Evolutionary conservation across 805 yeast genomes (phyloP).

Genomic region (Lachancea sp.): DNA sequence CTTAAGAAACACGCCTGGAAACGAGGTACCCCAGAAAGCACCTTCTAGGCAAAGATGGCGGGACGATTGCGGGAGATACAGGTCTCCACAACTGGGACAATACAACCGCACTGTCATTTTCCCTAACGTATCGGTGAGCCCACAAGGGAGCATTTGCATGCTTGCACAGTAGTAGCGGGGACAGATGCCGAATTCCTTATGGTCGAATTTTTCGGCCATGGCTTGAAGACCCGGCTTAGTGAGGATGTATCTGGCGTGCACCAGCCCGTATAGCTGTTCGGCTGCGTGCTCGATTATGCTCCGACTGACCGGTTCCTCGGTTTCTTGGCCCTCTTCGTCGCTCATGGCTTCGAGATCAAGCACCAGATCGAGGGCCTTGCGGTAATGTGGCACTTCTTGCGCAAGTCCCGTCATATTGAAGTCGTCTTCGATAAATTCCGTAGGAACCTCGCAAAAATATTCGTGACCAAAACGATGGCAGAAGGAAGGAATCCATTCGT

Average conservation of each 20-base stretch:
- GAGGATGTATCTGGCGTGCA: constrained; percentile 85
- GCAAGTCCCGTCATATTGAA: constrained; percentile 89
- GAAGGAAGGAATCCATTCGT: constrained; percentile 78
- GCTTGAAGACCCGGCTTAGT: constrained; percentile 85
- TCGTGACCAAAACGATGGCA: constrained; percentile 79
- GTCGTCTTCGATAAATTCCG: constrained; percentile 92
- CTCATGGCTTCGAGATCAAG: constrained; percentile 65
- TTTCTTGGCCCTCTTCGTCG: constrained; percentile 31
- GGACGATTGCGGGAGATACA: constrained; percentile 82
- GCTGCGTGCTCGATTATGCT: constrained; percentile 80
- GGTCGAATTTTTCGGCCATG: constrained; percentile 91
- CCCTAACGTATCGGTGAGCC: constrained; percentile 85
- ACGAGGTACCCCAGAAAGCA: constrained; percentile 93
- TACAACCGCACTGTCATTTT: constrained; percentile 85
- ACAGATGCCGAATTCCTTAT: constrained; percentile 84
- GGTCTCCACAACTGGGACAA: constrained; percentile 92
- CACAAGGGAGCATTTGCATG: constrained; percentile 85
- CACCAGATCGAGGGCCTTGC: constrained; percentile 87
- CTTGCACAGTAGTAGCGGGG: constrained; percentile 87
- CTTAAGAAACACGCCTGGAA: constrained; percentile 86
- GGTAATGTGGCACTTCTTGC: constrained; percentile 79
- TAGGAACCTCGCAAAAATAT: constrained; percentile 85
- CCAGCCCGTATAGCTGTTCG: constrained; percentile 84
- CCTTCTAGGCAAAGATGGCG: constrained; percentile 88
- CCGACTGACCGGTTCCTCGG: constrained; percentile 42